Evolutionary conservation across 2,329 filamentous ascomycete genomes (phyloP).

Genomic region (Neofusicoccum kwambonambiense): DNA sequence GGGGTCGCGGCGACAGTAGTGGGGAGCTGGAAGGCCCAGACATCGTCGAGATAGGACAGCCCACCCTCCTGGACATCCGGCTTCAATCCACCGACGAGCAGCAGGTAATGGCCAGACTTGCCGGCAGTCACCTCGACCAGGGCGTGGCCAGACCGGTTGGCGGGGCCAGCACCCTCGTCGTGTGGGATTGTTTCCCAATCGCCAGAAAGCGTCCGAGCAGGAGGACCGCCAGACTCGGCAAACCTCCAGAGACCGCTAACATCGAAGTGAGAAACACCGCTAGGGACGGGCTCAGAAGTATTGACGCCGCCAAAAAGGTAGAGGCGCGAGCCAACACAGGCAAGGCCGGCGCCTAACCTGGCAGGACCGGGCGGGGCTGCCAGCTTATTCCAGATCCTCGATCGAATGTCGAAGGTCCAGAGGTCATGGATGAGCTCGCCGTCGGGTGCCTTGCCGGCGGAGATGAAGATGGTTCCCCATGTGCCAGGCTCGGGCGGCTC

Average conservation of each 20-base stretch:
- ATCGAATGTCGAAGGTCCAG: constrained; percentile 52
- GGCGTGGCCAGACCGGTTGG: constrained; percentile 43
- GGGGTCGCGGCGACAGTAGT: constrained; percentile 46
- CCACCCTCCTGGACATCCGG: constrained; percentile 18
- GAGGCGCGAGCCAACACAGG: constrained; percentile 46
- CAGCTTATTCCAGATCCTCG: constrained; percentile 51
- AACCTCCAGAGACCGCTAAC: constrained; percentile 36
- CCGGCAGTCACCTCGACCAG: constrained; percentile 51
- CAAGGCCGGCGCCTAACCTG: constrained; percentile 39
- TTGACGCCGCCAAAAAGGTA: constrained; percentile 46
- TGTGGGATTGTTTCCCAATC: constrained; percentile 33
- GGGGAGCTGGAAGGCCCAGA: constrained; percentile 56
- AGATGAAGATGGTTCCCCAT: constrained; percentile 53
- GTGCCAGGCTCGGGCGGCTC: constrained; percentile 39
- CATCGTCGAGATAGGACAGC: constrained; percentile 36
- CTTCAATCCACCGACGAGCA: constrained; percentile 50
- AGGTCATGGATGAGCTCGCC: constrained; percentile 42
- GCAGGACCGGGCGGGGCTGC: constrained; percentile 44
- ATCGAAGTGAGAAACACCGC: constrained; percentile 31
- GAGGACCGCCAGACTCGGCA: constrained; percentile 35
- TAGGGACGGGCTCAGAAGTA: constrained; percentile 24
- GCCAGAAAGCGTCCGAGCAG: constrained; percentile 26
- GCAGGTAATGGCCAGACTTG: constrained; percentile 52
- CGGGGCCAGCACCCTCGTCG: constrained; percentile 37
- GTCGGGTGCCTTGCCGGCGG: constrained; percentile 43